Evolutionary conservation across 1,139 yeast genomes (phyloP).

Genomic region (Taiozyma onychis): DNA sequence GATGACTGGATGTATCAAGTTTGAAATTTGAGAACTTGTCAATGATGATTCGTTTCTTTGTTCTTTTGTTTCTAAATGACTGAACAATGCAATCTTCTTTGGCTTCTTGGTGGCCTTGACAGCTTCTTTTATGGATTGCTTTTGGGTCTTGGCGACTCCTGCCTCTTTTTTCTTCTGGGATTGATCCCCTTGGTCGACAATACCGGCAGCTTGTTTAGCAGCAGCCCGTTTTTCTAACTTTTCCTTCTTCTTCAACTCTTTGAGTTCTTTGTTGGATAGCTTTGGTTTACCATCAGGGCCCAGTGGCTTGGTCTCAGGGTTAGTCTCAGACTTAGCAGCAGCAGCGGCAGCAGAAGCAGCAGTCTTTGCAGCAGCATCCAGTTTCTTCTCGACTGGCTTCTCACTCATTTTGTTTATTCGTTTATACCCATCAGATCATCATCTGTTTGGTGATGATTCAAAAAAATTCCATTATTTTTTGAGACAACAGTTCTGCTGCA

Average conservation of each 20-base stretch:
- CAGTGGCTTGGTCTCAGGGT: neutral
- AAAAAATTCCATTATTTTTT: neutral
- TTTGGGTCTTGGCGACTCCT: conserved; percentile 1
- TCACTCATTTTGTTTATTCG: conserved; percentile 1
- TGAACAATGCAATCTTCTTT: conserved; percentile 58
- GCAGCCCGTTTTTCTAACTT: conserved; percentile 87
- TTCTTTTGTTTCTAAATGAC: conserved; percentile 82
- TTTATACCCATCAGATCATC: too few species aligned
- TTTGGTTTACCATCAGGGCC: conserved; percentile 15
- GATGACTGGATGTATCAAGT: conserved; percentile 83
- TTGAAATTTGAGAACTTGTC: conserved; percentile 31
- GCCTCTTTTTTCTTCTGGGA: conserved; percentile 22
- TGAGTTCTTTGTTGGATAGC: conserved; percentile 75
- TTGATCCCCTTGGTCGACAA: conserved; percentile 34
- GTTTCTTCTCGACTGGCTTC: neutral
- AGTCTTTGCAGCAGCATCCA: too few species aligned
- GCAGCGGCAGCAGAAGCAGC: neutral
- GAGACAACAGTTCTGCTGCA: neutral
- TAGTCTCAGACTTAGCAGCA: neutral
- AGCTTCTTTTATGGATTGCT: conserved; percentile 27
- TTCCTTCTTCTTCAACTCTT: conserved; percentile 81
- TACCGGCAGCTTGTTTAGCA: conserved; percentile 49
- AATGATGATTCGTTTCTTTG: conserved; percentile 59
- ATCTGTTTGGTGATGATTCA: neutral
- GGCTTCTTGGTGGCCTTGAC: conserved; percentile 19